Evolutionary conservation across 2,329 filamentous ascomycete genomes (phyloP), one percentile per base, ranked within the genome.

Genomic region (Penicillium brasilianum): DNA sequence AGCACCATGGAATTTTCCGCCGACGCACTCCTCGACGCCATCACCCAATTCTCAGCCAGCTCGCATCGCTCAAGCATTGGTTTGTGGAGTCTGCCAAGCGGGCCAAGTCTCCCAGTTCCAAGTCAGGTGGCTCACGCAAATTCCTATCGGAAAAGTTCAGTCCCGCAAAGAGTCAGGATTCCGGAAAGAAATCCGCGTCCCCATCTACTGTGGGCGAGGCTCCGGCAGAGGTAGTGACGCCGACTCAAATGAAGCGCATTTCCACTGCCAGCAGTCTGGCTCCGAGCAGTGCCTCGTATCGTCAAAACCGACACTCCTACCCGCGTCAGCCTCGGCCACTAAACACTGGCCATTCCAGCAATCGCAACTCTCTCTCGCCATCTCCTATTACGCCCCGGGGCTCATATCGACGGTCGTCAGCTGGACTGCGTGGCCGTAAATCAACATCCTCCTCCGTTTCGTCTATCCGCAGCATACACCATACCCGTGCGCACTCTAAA

Each of bases 371-470:
- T 0, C 80, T 96, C 10, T 96, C 92, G 0, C 95, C 95, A 0
- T 90, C 89, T 2, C 94, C 95, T 0, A 77, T 97, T 43, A 98
- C 95, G 0, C 94, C 95, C 3, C 90, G 93, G 41, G 93, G 92
- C 5, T 91, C 91, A 0, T 90, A 96, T 70, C 88, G 95, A 11
- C 90, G 93, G 37, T 88, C 92, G 2, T 96, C 92, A 5, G 87
- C 85, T 46, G 93, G 94, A 32, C 84, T 98, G 48, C 87, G 93
- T 30, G 94, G 95, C 39, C 88, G 95, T 62, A 98, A 98, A 76
- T 98, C 94, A 0, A 99, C 95, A 0, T 97, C 93, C 0, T 97
- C 93, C 0, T 98, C 93, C 0, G 88, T 99, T 16, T 97, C 93
- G 0, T 97, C 93, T 0, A 89, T 99, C 59, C 89, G 95, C 60